Conservation (phyloP, 2,329 filamentous ascomycete species). For the Aspergillus pseudoviridinutans region DNA sequence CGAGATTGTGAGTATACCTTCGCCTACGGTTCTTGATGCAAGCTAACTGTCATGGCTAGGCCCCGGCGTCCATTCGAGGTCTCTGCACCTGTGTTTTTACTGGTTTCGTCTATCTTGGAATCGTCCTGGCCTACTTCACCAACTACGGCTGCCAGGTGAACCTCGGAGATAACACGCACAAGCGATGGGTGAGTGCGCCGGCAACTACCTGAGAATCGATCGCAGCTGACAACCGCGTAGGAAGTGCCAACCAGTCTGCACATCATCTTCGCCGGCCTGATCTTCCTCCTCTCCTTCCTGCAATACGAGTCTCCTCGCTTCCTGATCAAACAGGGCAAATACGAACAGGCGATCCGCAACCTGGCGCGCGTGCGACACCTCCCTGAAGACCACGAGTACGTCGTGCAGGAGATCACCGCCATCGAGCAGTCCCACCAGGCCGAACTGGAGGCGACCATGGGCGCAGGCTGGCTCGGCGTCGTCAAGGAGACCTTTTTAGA, state of each 20-base stretch:
- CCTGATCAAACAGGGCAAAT: slow-evolving; percentile 61
- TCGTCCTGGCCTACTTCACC: slow-evolving; percentile 75
- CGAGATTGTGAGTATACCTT: slow-evolving; percentile 50
- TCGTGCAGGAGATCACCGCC: slow-evolving; percentile 57
- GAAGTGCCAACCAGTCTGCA: slow-evolving; percentile 68
- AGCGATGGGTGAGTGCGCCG: slow-evolving; percentile 48
- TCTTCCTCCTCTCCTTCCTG: slow-evolving; percentile 65
- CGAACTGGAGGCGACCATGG: slow-evolving; percentile 67
- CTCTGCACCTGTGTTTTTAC: slow-evolving; percentile 70
- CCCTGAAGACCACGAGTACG: slow-evolving; percentile 56
- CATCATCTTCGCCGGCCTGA: slow-evolving; percentile 71
- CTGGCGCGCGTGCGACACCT: slow-evolving; percentile 58
- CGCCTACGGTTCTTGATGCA: not conserved
- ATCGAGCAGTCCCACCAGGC: slow-evolving; percentile 65
- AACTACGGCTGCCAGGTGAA: slow-evolving; percentile 60
- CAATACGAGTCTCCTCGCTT: slow-evolving; percentile 68
- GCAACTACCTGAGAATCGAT: slow-evolving; percentile 14
- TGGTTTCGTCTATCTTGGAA: slow-evolving; percentile 70
- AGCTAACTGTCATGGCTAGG: slow-evolving; percentile 10
- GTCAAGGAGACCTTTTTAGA: slow-evolving; percentile 66
- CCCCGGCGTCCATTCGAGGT: slow-evolving; percentile 65
- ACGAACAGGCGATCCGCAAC: slow-evolving; percentile 44
- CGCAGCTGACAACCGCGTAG: slow-evolving; percentile 11
- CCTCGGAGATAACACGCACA: slow-evolving; percentile 42
- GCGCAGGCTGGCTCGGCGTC: slow-evolving; percentile 60